Evolutionary conservation across 2,329 filamentous ascomycete species (phyloP).

Genomic region (Pseudocercospora fuligena): DNA sequence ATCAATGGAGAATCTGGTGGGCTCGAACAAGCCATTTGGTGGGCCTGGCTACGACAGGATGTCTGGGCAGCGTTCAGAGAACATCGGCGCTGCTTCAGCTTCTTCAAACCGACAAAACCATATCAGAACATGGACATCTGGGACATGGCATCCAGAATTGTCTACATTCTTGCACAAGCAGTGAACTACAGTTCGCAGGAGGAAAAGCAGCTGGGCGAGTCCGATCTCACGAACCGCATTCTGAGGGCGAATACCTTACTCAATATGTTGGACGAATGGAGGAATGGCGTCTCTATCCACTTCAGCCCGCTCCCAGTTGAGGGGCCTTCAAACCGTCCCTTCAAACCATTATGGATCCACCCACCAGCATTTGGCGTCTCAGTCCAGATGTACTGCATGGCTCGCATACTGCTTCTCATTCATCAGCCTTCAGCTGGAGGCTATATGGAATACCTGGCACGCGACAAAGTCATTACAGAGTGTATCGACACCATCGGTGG

Average conservation of each 20-base stretch:
- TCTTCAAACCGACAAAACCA: slow-evolving; percentile 60
- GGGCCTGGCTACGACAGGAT: slow-evolving; percentile 70
- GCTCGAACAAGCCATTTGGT: slow-evolving; percentile 65
- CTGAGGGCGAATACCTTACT: slow-evolving; percentile 48
- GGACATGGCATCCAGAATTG: slow-evolving; percentile 59
- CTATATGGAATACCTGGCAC: slow-evolving; percentile 53
- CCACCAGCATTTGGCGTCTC: slow-evolving; percentile 53
- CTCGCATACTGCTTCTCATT: slow-evolving; percentile 58
- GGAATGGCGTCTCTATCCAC: slow-evolving; percentile 49
- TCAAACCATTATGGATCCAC: slow-evolving; percentile 58
- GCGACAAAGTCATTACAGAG: slow-evolving; percentile 52
- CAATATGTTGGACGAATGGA: slow-evolving; percentile 58
- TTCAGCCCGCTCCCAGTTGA: slow-evolving; percentile 49
- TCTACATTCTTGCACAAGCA: slow-evolving; percentile 61
- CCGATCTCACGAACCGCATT: slow-evolving; percentile 49
- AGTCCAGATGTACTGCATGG: slow-evolving; percentile 59
- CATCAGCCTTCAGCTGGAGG: slow-evolving; percentile 58
- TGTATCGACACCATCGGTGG: slow-evolving; percentile 57
- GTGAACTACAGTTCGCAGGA: slow-evolving; percentile 64
- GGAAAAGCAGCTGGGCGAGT: slow-evolving; percentile 50
- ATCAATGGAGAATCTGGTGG: slow-evolving; percentile 64
- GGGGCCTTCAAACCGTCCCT: slow-evolving; percentile 50
- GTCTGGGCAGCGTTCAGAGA: slow-evolving; percentile 68
- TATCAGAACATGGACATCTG: slow-evolving; percentile 56
- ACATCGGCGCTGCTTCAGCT: slow-evolving; percentile 60